Conservation (phyloP, 2,329 filamentous ascomycete genomes). For the Clarireedia hainanense region DNA sequence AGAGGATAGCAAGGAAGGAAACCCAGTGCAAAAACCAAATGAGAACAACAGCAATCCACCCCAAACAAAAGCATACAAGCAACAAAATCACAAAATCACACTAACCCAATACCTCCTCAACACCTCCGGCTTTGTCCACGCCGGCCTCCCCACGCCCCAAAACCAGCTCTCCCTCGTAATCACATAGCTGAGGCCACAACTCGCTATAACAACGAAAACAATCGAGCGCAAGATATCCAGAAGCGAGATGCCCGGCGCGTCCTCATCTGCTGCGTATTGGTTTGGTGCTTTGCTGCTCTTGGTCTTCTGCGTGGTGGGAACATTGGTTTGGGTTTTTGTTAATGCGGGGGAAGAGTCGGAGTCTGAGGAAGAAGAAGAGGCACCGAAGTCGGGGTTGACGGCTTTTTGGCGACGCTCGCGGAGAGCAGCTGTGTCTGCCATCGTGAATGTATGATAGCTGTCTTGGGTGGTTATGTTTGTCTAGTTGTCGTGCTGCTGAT, state of each 20-base stretch:
- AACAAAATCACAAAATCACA: neutral
- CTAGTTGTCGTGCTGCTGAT: neutral
- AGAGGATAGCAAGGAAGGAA: neutral
- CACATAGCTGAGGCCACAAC: slow-evolving; percentile 24
- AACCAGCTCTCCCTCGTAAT: slow-evolving; percentile 25
- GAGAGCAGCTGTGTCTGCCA: neutral
- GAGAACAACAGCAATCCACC: neutral
- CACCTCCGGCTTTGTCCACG: slow-evolving; percentile 18
- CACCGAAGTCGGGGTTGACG: neutral
- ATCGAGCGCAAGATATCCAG: slow-evolving; percentile 24
- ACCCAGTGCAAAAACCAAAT: no score
- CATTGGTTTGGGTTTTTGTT: neutral
- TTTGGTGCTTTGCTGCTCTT: neutral
- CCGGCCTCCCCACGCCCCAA: slow-evolving; percentile 24
- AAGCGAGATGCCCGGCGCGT: slow-evolving; percentile 18
- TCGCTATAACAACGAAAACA: slow-evolving; percentile 22
- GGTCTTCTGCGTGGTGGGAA: neutral
- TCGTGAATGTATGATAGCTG: neutral
- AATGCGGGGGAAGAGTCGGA: neutral
- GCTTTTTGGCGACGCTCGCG: slow-evolving; percentile 3
- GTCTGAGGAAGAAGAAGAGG: neutral
- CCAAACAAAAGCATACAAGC: neutral
- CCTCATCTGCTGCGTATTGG: slow-evolving; percentile 21
- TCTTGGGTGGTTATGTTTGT: slow-evolving; percentile 5
- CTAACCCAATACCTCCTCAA: slow-evolving; percentile 23